These are phyloP conservation scores for Candolleomyces aberdarensis DNA, from an alignment of 768 basidiomycete genomes.

Conservation along the genomic window DNA sequence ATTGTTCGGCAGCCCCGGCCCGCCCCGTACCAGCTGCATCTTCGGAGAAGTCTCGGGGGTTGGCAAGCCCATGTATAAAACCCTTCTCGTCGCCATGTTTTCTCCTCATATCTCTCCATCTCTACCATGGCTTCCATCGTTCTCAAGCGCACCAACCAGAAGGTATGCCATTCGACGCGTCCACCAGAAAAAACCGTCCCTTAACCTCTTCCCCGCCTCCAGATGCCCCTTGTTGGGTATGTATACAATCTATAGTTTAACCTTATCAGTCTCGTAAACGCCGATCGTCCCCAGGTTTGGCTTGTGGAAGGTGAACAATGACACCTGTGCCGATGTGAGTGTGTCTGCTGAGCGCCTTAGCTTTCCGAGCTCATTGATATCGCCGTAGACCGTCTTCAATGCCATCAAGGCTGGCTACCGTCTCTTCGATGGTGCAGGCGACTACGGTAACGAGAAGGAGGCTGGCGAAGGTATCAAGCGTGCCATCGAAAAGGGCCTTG, in stretches of 20 bases:
- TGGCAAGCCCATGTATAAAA: background rate
- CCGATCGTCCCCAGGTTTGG: constrained; percentile 22
- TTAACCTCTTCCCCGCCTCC: background rate
- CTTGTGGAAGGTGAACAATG: constrained; percentile 43
- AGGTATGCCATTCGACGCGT: background rate
- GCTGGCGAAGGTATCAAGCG: constrained; percentile 75
- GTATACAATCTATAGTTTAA: background rate
- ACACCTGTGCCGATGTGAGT: constrained; percentile 55
- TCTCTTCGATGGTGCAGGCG: constrained; percentile 77
- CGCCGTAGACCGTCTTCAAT: constrained; percentile 52
- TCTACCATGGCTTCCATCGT: constrained; percentile 10
- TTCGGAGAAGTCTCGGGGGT: constrained; percentile 9
- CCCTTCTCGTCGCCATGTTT: background rate
- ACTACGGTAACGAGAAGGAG: constrained; percentile 89
- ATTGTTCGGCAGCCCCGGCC: background rate
- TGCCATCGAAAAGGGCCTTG: constrained; percentile 77
- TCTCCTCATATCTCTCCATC: background rate
- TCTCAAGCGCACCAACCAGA: constrained; percentile 10
- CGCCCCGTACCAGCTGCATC: background rate
- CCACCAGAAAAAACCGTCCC: background rate
- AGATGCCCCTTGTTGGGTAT: constrained; percentile 13
- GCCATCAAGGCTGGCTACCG: constrained; percentile 87
- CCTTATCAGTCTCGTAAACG: background rate
- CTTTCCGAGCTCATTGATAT: background rate
- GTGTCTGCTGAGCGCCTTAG: background rate